A percentile compares a stretch with the other conserved stretches of the same genome.
These are phyloP conservation scores for Podila verticillata DNA, from an alignment of 192 early-diverging fungal species.

Conservation along the genomic window DNA sequence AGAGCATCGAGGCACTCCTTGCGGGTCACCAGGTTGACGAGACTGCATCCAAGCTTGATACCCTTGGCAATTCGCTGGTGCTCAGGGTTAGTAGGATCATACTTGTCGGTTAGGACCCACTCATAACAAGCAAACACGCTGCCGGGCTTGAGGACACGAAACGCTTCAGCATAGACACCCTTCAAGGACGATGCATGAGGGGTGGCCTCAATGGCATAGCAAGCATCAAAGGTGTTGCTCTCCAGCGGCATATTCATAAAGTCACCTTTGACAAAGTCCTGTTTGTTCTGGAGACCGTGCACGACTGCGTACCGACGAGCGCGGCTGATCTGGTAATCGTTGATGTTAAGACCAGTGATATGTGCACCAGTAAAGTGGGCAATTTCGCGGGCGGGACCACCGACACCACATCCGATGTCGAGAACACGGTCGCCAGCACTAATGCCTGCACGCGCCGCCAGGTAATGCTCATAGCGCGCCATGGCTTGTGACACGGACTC, in stretches of 20 bases:
- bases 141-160: constrained; percentile 89
- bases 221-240: constrained; percentile 79
- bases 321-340: constrained; percentile 90
- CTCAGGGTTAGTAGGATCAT: constrained; percentile 75
- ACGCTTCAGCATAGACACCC: constrained; percentile 85
- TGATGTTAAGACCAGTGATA: constrained; percentile 93
- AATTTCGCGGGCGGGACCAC: constrained; percentile 90
- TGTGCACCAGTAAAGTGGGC: constrained; percentile 77
- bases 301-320: constrained; percentile 78
- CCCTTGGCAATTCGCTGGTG: constrained; percentile 81
- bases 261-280: constrained; percentile 71
- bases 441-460: constrained; percentile 76
- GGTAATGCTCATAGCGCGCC: constrained; percentile 84
- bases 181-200: constrained; percentile 87
- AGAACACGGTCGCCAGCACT: constrained; percentile 72
- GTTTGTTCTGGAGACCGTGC: constrained; percentile 67
- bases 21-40: constrained; percentile 19
- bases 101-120: constrained; percentile 89
- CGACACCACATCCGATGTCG: constrained; percentile 93
- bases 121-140: constrained; percentile 89
- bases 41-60: constrained; percentile 67
- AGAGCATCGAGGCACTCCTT: constrained; percentile 68
- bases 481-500: constrained; percentile 80
- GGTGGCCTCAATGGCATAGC: constrained; percentile 90
- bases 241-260: constrained; percentile 85